Percentiles rank a stretch among this genome's conserved stretches.
Evolutionary conservation across 1,284 basidiomycete species (phyloP).

Genomic region (Puccinia polysora): DNA sequence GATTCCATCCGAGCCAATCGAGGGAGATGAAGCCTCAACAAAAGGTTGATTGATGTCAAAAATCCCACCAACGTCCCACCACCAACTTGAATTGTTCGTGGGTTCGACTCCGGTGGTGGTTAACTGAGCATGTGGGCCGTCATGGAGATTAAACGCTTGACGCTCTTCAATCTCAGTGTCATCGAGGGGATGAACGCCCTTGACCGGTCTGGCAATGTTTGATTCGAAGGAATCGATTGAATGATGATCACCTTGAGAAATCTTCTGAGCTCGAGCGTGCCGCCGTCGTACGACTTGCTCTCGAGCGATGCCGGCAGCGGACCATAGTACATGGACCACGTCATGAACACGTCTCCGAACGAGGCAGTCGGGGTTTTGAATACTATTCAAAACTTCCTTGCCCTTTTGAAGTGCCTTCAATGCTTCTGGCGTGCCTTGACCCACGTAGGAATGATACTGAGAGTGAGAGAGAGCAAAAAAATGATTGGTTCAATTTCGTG

Average conservation of each 20-base stretch:
- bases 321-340: slow-evolving; percentile 14
- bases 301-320: slow-evolving; percentile 7
- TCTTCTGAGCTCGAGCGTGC: background rate
- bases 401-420: slow-evolving; percentile 70
- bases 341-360: slow-evolving; percentile 8
- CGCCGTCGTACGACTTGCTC: background rate
- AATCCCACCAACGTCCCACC: slow-evolving; percentile 15
- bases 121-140: background rate
- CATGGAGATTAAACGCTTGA: too few species aligned
- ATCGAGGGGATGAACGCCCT: too few species aligned
- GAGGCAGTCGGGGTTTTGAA: slow-evolving; percentile 17
- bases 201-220: background rate
- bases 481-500: background rate
- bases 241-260: background rate
- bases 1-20: background rate
- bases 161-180: too few species aligned
- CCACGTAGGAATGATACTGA: slow-evolving; percentile 79
- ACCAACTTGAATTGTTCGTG: slow-evolving; percentile 1
- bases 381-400: slow-evolving; percentile 65
- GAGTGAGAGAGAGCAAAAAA: background rate
- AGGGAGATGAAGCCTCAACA: background rate
- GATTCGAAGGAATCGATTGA: too few species aligned
- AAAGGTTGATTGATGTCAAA: background rate
- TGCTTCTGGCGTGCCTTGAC: slow-evolving; percentile 70
- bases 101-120: background rate